These are phyloP conservation scores for Schizosaccharomyces cryophilus DNA, from an alignment of 805 yeast genomes.

Conservation along the genomic window DNA sequence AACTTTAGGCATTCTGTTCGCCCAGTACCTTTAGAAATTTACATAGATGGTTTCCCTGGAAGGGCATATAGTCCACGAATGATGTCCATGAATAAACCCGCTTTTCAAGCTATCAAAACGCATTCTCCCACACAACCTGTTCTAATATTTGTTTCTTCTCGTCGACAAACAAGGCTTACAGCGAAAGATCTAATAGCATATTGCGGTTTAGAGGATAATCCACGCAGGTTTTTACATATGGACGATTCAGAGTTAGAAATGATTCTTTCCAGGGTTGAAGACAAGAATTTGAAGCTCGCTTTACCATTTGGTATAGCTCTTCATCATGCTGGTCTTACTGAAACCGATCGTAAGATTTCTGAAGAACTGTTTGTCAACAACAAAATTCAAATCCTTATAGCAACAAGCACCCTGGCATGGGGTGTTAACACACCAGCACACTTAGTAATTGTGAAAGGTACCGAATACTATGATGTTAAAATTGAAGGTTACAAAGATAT, in stretches of 20 bases:
- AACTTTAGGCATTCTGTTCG: constrained; percentile 64
- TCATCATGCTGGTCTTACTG: constrained; percentile 65
- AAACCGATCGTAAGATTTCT: constrained; percentile 42
- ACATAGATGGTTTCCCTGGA: constrained; percentile 67
- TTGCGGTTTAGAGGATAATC: constrained; percentile 58
- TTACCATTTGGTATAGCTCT: constrained; percentile 60
- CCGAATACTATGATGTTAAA: constrained; percentile 33
- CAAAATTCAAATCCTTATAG: constrained; percentile 46
- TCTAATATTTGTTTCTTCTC: constrained; percentile 59
- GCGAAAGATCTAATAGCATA: constrained; percentile 55
- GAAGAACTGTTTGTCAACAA: constrained; percentile 47
- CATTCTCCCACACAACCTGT: constrained; percentile 75
- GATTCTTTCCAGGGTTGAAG: constrained; percentile 35
- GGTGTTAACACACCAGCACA: constrained; percentile 69
- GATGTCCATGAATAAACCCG: constrained; percentile 78
- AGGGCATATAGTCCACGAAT: constrained; percentile 57
- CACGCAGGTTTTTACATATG: constrained; percentile 44
- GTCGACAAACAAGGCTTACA: constrained; percentile 61
- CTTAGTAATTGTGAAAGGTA: constrained; percentile 54
- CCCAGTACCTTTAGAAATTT: constrained; percentile 70
- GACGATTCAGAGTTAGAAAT: constrained; percentile 34
- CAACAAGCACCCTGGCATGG: constrained; percentile 72
- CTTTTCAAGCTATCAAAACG: constrained; percentile 73
- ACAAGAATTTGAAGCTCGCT: constrained; percentile 53
- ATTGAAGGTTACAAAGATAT: constrained; percentile 49